Conservation (phyloP, 1,284 basidiomycete genomes). For the Austroboletus novae-zelandiae region DNA sequence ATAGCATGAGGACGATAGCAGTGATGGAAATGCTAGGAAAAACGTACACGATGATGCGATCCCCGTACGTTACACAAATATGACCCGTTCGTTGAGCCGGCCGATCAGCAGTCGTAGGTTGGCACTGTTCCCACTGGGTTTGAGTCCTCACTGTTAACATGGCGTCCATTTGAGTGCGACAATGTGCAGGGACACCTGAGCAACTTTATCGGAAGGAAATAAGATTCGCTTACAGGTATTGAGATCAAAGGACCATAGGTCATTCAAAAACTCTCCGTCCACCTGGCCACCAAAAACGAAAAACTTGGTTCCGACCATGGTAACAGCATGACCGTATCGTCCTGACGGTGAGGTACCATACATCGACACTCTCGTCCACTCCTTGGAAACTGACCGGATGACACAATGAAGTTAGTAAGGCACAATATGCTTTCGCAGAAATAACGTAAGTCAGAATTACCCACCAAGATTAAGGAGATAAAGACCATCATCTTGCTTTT, state of each 20-base stretch:
- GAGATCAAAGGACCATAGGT: conserved; percentile 96
- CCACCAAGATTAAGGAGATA: conserved; percentile 94
- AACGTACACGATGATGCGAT: conserved; percentile 83
- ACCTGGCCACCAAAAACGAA: conserved; percentile 97
- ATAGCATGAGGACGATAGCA: conserved; percentile 15
- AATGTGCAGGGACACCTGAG: background rate
- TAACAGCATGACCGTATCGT: conserved; percentile 94
- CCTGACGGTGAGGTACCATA: conserved; percentile 79
- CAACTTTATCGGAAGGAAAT: conserved; percentile 6
- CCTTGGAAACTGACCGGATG: conserved; percentile 67
- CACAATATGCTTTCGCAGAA: background rate
- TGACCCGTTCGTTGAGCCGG: conserved; percentile 94
- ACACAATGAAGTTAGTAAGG: conserved; percentile 6
- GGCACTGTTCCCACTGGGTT: conserved; percentile 79
- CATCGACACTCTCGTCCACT: conserved; percentile 90
- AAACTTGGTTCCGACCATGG: conserved; percentile 90
- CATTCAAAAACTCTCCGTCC: conserved; percentile 94
- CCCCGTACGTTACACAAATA: conserved; percentile 82
- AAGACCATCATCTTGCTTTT: conserved; percentile 89
- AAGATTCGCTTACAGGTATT: conserved; percentile 70
- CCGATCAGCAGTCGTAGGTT: conserved; percentile 58
- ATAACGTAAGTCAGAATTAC: conserved; percentile 30
- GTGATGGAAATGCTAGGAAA: conserved; percentile 2
- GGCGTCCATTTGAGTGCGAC: conserved; percentile 2
- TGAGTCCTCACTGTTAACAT: conserved; percentile 58